Evolutionary conservation across 2,329 filamentous ascomycete genomes (phyloP), one percentile per base, ranked within the genome.

Genomic region (Penicillium italicum): DNA sequence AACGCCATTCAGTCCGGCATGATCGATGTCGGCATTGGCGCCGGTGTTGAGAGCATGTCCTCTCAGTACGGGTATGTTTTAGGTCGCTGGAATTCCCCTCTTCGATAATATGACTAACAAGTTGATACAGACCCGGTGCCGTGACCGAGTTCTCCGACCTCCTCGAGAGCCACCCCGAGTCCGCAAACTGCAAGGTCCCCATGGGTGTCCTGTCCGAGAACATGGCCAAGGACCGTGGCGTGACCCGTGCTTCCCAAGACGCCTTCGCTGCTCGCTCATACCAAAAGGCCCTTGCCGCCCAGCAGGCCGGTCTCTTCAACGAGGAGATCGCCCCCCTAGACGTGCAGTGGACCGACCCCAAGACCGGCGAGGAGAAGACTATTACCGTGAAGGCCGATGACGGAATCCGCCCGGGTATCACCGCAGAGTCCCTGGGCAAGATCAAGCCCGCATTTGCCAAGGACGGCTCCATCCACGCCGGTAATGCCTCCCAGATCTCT

Each of bases 1-100:
- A 96, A 97, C 79, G 90, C 90, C 66, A 95, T 99, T 77, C 85
- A 85, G 70, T 74, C 85, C 5, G 94, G 92, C 68, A 96, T 96
- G 89, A 97, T 97, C 70, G 93, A 97, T 64, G 78, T 97, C 60
- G 94, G 94, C 66, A 85, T 97, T 65, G 94, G 93, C 64, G 92
- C 92, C 20, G 94, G 94, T 69, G 91, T 96, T 24, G 94, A 99
- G 85, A 94, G 89, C 80, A 99, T 99, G 94, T 90, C 85, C 69
- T 82, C 82, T 55, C 89, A 97, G 71, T 97, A 97, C 74, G 94
- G 93, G 85, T 89, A 79, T 66, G 84, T 75, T 50, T 18, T 18
- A n/a, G 24, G 2, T 20, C 30, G 5, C 8, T 3, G 2, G 14
- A 41, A 31, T 24, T 52, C 24, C 42, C 16, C 45, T 11, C 42